Conservation (phyloP, 352 stramenopile species). For the Phytophthora fragariaefolia region DNA sequence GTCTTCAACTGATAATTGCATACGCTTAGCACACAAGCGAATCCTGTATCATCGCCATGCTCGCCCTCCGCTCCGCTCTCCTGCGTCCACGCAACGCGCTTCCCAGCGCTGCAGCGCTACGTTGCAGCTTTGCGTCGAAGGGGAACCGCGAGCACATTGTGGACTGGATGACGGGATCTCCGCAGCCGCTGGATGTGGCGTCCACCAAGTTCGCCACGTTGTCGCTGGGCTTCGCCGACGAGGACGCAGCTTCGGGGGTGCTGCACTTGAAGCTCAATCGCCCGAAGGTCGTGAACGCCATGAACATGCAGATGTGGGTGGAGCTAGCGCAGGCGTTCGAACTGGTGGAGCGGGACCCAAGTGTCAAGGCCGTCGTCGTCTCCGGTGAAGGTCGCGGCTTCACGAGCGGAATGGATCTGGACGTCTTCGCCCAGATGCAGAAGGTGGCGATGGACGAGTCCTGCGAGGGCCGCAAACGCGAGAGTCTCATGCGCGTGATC, state of each 20-base stretch:
- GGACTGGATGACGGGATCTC: conserved; percentile 61
- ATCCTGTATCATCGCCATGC: conserved; percentile 19
- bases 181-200: conserved; percentile 44
- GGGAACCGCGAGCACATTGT: conserved; percentile 58
- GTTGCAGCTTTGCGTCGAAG: conserved; percentile 26
- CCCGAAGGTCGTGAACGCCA: conserved; percentile 85
- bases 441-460: conserved; percentile 58
- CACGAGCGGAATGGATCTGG: conserved; percentile 90
- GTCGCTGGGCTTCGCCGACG: conserved; percentile 37
- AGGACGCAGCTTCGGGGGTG: conserved; percentile 55
- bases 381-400: conserved; percentile 83
- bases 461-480: conserved; percentile 85
- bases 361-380: conserved; percentile 79
- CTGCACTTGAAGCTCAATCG: conserved; percentile 84
- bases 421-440: conserved; percentile 85
- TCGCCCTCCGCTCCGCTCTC: conserved; percentile 13
- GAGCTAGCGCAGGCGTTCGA: conserved; percentile 79
- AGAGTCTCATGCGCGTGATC: conserved; percentile 82
- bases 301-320: conserved; percentile 92
- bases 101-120: not conserved
- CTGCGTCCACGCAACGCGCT: conserved; percentile 14
- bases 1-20: not conserved
- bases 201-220: conserved; percentile 66
- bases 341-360: conserved; percentile 65
- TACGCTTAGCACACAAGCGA: conserved; percentile 3